A percentile compares a stretch with the other conserved stretches of the same genome.
phyloP scores from a whole-genome alignment of 2,329 filamentous ascomycete genomes.

The Pseudogymnoascus sp. region DNA sequence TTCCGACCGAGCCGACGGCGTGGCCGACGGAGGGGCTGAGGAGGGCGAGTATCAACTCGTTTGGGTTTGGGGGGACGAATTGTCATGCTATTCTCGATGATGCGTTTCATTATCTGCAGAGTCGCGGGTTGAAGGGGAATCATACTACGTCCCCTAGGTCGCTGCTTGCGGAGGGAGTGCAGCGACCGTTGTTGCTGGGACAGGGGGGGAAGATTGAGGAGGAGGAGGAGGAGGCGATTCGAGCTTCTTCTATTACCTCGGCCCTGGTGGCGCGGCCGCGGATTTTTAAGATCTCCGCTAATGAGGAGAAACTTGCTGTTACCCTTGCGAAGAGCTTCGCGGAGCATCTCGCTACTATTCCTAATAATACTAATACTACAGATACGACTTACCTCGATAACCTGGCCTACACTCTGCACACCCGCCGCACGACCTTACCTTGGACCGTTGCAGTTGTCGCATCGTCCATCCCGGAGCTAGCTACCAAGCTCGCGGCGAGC shows the following conservation, averaged over 20 bases:
- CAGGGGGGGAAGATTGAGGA: background rate
- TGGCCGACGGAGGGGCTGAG: constrained; percentile 6
- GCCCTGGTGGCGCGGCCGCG: background rate
- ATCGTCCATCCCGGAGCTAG: constrained; percentile 29
- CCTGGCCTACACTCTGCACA: constrained; percentile 9
- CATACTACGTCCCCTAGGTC: constrained; percentile 16
- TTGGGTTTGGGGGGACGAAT: constrained; percentile 41
- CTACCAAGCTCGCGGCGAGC: constrained; percentile 28
- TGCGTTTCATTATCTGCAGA: constrained; percentile 13
- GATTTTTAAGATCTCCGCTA: background rate
- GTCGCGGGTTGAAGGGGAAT: constrained; percentile 13
- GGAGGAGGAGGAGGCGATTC: background rate
- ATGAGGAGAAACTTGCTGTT: background rate
- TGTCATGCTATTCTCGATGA: constrained; percentile 30
- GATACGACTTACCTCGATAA: constrained; percentile 8
- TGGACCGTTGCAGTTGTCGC: constrained; percentile 11
- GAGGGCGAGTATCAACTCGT: constrained; percentile 16
- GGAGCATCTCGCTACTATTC: background rate
- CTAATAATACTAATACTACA: background rate
- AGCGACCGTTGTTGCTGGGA: background rate
- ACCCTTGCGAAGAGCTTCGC: background rate
- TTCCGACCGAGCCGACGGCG: background rate
- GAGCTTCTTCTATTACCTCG: background rate
- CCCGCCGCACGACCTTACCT: constrained; percentile 5
- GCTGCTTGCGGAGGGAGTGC: background rate